Percentiles rank a stretch among this genome's conserved stretches.
Conservation (phyloP, 139 green algal genomes). For the Chlorella sorokiniana region DNA sequence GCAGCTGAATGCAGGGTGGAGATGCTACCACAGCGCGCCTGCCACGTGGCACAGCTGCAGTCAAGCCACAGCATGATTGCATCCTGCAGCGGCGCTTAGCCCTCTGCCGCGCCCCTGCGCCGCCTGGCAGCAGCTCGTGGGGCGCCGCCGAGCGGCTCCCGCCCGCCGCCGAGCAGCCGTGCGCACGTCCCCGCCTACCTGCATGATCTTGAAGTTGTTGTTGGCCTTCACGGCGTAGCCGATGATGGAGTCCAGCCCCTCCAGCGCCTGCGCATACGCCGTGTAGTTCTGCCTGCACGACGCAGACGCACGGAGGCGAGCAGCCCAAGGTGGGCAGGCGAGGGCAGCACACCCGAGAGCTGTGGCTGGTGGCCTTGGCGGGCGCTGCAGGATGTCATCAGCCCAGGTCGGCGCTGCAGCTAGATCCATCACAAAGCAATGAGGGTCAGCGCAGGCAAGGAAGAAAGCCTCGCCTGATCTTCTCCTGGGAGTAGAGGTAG, state of each 20-base stretch:
- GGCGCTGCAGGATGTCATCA: too few relatives aligned
- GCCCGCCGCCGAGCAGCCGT: not conserved
- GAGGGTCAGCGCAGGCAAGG: not conserved
- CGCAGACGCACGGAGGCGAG: not conserved
- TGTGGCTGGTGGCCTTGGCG: too few relatives aligned
- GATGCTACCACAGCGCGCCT: too few relatives aligned
- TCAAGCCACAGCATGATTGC: too few relatives aligned
- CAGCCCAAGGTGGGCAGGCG: too few relatives aligned
- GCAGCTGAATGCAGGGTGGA: not conserved
- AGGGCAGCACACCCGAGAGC: too few relatives aligned
- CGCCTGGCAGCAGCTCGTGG: too few relatives aligned
- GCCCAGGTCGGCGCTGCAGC: too few relatives aligned
- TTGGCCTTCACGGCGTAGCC: constrained; percentile 98
- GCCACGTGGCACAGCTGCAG: too few relatives aligned
- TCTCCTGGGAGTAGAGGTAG: constrained; percentile 91
- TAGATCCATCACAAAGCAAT: too few relatives aligned
- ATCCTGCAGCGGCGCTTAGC: too few relatives aligned
- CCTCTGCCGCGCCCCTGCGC: too few relatives aligned
- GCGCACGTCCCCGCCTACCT: constrained; percentile 43
- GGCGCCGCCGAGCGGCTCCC: not conserved
- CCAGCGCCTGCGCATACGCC: constrained; percentile 85
- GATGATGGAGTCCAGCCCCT: constrained; percentile 88
- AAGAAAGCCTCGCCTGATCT: constrained; percentile 20
- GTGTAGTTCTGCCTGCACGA: constrained; percentile 70
- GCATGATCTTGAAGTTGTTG: constrained; percentile 96